Evolutionary conservation across 306 rosid species (phyloP), one percentile per base, ranked within the genome.

Genomic region (Bauhinia variegata): DNA sequence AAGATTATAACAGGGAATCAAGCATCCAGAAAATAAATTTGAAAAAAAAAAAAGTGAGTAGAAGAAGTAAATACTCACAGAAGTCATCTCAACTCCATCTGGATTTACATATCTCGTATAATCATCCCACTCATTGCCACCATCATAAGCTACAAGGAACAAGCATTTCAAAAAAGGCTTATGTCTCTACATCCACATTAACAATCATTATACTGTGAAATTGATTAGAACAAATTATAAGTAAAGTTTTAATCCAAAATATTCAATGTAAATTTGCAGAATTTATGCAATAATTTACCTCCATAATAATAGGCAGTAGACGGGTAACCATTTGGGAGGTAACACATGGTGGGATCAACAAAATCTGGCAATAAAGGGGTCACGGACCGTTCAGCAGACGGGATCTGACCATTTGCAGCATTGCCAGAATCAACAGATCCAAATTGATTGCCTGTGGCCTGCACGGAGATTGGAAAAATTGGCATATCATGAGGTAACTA

Each of bases 31-130:
- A 36, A 37, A 4, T 3, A 2, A 19, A 9, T 16, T 4, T 8
- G 7, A 5, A 37, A 30, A 59, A 10, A 5, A 37, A 30, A 59
- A 14, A n/a, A 6, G 23, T 32, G 13, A 6, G 19, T 10, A 8
- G 7, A 41, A 12, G 4, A 0, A 19, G 13, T 14, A 16, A 49
- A 46, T 18, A 72, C 91, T 83, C 59, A 93, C 98, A 46, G 97
- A 73, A 78, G 86, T 59, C 88, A 89, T 84, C 23, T 88, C 97
- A 65, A 89, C 92, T 75, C 95, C 98, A 32, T 93, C 97, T 0
- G 87, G 70, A 81, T 78, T 90, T 61, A 87, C 36, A 41, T 79
- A 93, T 78, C 96, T 84, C 0, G 93, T 75, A 76, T 85, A 92
- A 1, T 89, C 98, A 7, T 92, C 93, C 96, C 97, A 88, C 30